phyloP scores from a whole-genome alignment of 345 rosid species.

The Aethionema arabicum region DNA sequence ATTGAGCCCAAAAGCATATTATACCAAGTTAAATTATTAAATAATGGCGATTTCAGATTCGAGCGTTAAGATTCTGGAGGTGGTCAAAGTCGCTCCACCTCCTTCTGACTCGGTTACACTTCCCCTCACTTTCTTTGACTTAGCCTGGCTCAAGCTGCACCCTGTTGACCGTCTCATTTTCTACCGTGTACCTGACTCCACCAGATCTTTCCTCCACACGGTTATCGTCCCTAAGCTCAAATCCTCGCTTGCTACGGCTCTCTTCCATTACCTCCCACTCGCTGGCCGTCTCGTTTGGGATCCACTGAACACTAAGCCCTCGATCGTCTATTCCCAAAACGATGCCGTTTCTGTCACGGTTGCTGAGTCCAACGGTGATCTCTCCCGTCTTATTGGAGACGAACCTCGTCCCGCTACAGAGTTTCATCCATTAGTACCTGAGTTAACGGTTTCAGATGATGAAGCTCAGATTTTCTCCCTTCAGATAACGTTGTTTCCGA shows the following conservation, averaged over 20 bases:
- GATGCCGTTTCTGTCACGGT: conserved; percentile 45
- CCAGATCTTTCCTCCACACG: conserved; percentile 29
- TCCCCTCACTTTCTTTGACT: conserved; percentile 40
- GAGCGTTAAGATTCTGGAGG: conserved; percentile 30
- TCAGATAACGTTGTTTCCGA: conserved; percentile 40
- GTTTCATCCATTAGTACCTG: conserved; percentile 38
- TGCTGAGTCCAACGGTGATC: conserved; percentile 39
- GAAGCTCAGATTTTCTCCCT: conserved; percentile 24
- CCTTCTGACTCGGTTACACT: conserved; percentile 32
- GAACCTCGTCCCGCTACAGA: conserved; percentile 27
- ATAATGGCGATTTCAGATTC: conserved; percentile 12
- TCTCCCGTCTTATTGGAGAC: conserved; percentile 29
- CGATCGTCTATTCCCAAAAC: conserved; percentile 24
- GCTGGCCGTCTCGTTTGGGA: conserved; percentile 45
- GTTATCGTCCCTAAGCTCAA: conserved; percentile 37
- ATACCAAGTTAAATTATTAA: background rate
- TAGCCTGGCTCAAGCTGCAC: conserved; percentile 35
- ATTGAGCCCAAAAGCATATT: background rate
- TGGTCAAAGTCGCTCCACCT: conserved; percentile 31
- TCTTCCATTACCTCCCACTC: conserved; percentile 45
- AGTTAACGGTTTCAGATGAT: conserved; percentile 31
- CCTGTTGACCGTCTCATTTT: conserved; percentile 43
- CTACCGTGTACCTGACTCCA: conserved; percentile 29
- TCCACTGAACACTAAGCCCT: conserved; percentile 24
- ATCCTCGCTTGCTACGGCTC: conserved; percentile 38